Percentiles rank a stretch among this genome's conserved stretches.
Evolutionary conservation across 352 stramenopile species (phyloP).

Genomic region (Phytophthora pinifolia): DNA sequence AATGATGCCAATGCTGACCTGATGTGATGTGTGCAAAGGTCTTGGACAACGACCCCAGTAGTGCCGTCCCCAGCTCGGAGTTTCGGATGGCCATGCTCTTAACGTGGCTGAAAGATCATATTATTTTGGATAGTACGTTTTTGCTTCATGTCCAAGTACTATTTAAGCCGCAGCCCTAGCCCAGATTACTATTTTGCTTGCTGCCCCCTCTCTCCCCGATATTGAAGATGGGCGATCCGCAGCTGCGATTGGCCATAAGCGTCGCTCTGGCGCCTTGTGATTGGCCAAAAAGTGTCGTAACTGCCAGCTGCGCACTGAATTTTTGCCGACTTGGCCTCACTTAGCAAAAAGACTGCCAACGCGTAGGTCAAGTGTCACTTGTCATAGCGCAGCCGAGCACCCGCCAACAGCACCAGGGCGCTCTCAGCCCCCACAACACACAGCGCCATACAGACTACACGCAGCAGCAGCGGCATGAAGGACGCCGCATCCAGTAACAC

Average conservation of each 20-base stretch:
- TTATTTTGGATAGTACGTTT: not conserved
- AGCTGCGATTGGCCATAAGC: not conserved
- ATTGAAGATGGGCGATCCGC: slow-evolving; percentile 35
- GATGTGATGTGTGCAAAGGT: no score
- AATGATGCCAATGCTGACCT: no score
- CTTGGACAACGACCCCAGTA: no score
- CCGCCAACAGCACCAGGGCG: not conserved
- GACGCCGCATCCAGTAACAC: slow-evolving; percentile 10
- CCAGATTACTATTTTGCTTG: slow-evolving; percentile 15
- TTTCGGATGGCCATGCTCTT: no score
- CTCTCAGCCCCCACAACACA: slow-evolving; percentile 9
- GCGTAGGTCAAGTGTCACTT: slow-evolving; percentile 21
- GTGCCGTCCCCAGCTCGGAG: no score
- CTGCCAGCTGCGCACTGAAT: slow-evolving; percentile 37
- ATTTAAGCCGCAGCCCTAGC: not conserved
- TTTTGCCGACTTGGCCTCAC: slow-evolving; percentile 38
- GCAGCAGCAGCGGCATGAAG: slow-evolving; percentile 31
- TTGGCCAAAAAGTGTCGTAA: slow-evolving; percentile 15
- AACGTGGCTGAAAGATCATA: no score
- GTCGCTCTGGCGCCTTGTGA: not conserved
- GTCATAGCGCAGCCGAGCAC: slow-evolving; percentile 3
- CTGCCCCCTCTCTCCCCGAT: slow-evolving; percentile 25
- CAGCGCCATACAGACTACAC: slow-evolving; percentile 5
- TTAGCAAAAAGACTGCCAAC: slow-evolving; percentile 62
- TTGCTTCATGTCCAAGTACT: not conserved